Conservation (phyloP, 78 protist genomes). For the Tieghemostelium lacteum region DNA sequence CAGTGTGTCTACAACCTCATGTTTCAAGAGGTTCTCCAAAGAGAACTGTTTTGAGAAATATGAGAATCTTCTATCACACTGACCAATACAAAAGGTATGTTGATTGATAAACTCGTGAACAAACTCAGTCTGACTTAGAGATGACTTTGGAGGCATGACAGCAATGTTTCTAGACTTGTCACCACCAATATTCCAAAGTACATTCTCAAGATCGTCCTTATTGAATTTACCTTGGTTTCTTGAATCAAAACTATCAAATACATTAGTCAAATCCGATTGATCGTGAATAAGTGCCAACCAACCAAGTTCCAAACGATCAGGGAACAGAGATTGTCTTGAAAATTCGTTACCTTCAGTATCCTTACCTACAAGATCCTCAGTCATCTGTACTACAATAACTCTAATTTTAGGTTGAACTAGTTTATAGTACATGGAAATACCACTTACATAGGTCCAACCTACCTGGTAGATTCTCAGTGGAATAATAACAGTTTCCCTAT, state of each 20-base stretch:
- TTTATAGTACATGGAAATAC: conserved; percentile 20
- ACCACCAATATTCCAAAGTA: conserved; percentile 33
- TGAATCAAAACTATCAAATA: conserved; percentile 62
- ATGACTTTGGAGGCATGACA: conserved; percentile 27
- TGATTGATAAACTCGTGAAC: conserved; percentile 48
- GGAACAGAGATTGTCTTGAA: conserved; percentile 66
- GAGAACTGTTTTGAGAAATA: conserved; percentile 34
- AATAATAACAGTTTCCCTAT: conserved; percentile 53
- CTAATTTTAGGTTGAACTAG: conserved; percentile 18
- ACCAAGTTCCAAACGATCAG: conserved; percentile 64
- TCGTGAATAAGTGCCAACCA: conserved; percentile 73
- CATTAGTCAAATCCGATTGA: conserved; percentile 62
- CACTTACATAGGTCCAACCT: conserved; percentile 69
- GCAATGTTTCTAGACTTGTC: conserved; percentile 8
- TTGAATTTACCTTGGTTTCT: conserved; percentile 71
- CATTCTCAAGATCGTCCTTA: conserved; percentile 1
- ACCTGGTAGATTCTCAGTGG: conserved; percentile 45
- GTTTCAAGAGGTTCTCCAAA: conserved; percentile 15
- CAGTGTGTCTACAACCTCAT: conserved; percentile 53
- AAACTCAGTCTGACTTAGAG: conserved; percentile 56
- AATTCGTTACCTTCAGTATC: conserved; percentile 66
- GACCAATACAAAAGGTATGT: not conserved
- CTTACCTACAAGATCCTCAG: conserved; percentile 60
- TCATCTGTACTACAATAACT: conserved; percentile 59
- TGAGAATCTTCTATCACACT: not conserved